Base-by-base conservation (phyloP, 192 early-diverging fungal genomes). In the Chytriomyces sp. region DNA sequence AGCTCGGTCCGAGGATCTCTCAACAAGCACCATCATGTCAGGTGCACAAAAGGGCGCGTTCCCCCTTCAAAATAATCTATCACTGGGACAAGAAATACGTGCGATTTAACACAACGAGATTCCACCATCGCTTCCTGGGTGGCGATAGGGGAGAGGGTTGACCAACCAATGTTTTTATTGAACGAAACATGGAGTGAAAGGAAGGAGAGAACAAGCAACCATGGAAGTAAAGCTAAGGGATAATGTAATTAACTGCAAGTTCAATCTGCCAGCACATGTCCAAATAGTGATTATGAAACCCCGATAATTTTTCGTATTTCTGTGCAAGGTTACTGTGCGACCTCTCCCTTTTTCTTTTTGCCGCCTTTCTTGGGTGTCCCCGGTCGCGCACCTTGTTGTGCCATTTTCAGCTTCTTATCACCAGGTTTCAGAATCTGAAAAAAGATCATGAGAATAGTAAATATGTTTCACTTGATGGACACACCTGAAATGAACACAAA, bases 361-460 rank as follows among this genome's bases (percentile, higher is more conserved):
- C 36, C 36, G 17, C 65, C 65, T 30, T 68, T 68, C 52, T 68
- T 68, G 0, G 52, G 33, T 34, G 65, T n/a, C 55, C 52, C 52
- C 7, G 65, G 52, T 3, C 52, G 65, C 7, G 12, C 34, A 10
- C 33, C 33, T n/a, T 53, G 65, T n/a, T n/a, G n/a, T 33, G 49
- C 0, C 54, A 55, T 68, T 34, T 93, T 92, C 73, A 82, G 81
- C 78, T 93, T 93, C 84, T 93, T 93, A 72, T 96, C 96, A 34
- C 95, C 96, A 59, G 95, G 95, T 74, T 98, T 98, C 74, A 98
- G 79, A 74, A 98, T 98, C 92, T 93, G 74, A n/a, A 8, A 41
- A 3, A 40, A n/a, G 30, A 1, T 0, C 26, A n/a, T 12, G 7
- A 73, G 25, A 49, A 53, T 39, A 6, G 22, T 10, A 59, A 62